These are phyloP conservation scores for Echinochloa phyllopogon DNA, from an alignment of 176 grass and related monocot species.

Conservation along the genomic window DNA sequence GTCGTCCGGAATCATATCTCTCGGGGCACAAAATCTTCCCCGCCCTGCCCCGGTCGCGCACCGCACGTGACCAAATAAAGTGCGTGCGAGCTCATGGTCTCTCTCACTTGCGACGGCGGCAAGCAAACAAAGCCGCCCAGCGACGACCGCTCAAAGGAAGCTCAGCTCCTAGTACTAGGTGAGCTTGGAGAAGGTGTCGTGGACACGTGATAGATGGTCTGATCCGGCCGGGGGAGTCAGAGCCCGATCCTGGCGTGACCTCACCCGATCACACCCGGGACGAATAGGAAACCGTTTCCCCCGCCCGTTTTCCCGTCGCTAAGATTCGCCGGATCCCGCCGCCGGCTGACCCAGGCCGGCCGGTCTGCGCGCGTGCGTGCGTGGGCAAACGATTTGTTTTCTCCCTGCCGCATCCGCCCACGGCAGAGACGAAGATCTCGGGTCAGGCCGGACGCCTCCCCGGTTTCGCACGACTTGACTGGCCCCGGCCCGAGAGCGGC, in stretches of 20 bases:
- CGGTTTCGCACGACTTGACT: not conserved
- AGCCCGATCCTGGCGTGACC: not conserved
- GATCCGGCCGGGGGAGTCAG: not conserved
- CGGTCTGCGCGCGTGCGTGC: not conserved
- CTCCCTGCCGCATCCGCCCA: not conserved
- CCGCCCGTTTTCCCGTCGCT: not conserved
- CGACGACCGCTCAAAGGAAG: too few relatives aligned
- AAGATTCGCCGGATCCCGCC: conserved; percentile 44
- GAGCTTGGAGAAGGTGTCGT: not conserved
- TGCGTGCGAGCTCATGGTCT: too few relatives aligned
- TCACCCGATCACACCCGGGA: not conserved
- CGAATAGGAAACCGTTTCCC: conserved; percentile 22
- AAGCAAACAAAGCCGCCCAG: not conserved
- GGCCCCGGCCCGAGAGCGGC: not conserved
- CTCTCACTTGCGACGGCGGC: not conserved
- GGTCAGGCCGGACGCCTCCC: not conserved
- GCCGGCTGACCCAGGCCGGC: not conserved
- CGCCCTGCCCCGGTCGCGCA: not conserved
- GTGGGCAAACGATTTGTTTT: conserved; percentile 6
- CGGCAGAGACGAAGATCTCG: conserved; percentile 28
- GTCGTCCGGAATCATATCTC: conserved; percentile 45
- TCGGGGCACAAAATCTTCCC: conserved; percentile 32
- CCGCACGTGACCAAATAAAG: conserved; percentile 23
- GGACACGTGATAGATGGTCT: conserved; percentile 4
- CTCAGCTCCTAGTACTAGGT: not conserved